These are phyloP conservation scores for Orychophragmus violaceus DNA, from an alignment of 345 rosid species.

Conservation along the genomic window DNA sequence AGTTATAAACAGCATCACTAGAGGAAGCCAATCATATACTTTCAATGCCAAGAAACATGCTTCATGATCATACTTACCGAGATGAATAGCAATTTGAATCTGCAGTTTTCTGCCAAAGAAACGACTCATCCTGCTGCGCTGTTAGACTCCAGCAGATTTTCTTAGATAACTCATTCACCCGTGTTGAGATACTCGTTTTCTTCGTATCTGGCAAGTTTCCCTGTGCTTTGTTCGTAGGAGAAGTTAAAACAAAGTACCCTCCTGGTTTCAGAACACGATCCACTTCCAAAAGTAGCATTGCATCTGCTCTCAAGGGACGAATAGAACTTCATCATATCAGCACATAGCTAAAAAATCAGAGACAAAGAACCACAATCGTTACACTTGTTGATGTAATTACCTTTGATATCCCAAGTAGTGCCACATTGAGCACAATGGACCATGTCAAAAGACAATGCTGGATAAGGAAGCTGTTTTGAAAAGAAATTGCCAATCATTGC, in stretches of 20 bases:
- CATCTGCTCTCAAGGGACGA: conserved; percentile 49
- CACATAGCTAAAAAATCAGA: neutral
- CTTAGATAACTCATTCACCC: conserved; percentile 57
- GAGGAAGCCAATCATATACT: neutral
- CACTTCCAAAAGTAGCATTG: conserved; percentile 77
- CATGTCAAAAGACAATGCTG: conserved; percentile 84
- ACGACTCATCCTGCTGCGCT: conserved; percentile 95
- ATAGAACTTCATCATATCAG: neutral
- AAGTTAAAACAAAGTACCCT: conserved; percentile 87
- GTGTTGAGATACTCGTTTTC: conserved; percentile 49
- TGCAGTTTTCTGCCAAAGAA: conserved; percentile 89
- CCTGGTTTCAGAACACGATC: conserved; percentile 95
- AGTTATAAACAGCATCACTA: conserved; percentile 4
- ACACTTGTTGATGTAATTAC: conserved; percentile 29
- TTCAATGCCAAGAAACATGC: neutral
- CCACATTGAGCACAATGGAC: conserved; percentile 98
- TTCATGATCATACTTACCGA: conserved; percentile 41
- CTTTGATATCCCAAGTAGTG: conserved; percentile 82
- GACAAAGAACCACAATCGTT: neutral
- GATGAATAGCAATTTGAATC: conserved; percentile 56
- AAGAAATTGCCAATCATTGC: conserved; percentile 89
- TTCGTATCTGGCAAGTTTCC: conserved; percentile 43
- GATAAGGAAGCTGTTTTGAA: conserved; percentile 83
- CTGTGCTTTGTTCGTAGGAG: conserved; percentile 55
- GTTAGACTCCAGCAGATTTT: conserved; percentile 80